A percentile compares a stretch with the other conserved stretches of the same genome.
Conservation (phyloP, 345 rosid species). For the Gossypium turneri region DNA sequence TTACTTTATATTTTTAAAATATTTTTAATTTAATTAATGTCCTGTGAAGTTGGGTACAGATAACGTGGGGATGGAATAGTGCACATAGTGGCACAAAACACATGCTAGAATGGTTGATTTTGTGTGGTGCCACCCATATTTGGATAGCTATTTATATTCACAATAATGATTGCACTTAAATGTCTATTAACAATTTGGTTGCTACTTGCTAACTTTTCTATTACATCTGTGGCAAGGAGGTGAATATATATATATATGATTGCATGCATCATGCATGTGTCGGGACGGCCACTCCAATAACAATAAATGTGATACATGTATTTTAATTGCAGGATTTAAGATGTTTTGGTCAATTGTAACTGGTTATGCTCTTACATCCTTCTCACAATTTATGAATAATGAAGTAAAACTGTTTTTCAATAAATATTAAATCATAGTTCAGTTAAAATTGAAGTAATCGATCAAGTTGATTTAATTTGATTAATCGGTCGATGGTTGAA, state of each 20-base stretch:
- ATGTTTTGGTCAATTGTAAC: no score
- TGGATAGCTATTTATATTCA: neutral
- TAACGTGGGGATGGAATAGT: neutral
- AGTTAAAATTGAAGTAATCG: no score
- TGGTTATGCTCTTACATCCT: no score
- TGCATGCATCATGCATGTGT: conserved; percentile 92
- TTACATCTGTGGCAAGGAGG: conserved; percentile 86
- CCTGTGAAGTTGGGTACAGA: no score
- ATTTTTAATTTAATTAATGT: no score
- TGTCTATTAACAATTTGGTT: neutral
- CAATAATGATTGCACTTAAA: neutral
- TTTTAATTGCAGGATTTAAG: no score
- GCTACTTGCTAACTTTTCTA: neutral
- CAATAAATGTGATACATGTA: conserved; percentile 20
- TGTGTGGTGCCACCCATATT: neutral
- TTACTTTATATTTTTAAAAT: no score
- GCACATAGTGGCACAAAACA: neutral
- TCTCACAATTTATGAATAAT: no score
- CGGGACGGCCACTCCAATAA: conserved; percentile 51
- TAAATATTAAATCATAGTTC: no score
- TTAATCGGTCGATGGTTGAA: rapidly evolving
- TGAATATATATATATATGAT: conserved; percentile 33
- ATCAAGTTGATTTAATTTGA: no score
- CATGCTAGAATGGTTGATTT: neutral
- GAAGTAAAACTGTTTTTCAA: no score